Evolutionary conservation across 2,329 filamentous ascomycete genomes (phyloP).

Genomic region (Lachnellula hyalina): DNA sequence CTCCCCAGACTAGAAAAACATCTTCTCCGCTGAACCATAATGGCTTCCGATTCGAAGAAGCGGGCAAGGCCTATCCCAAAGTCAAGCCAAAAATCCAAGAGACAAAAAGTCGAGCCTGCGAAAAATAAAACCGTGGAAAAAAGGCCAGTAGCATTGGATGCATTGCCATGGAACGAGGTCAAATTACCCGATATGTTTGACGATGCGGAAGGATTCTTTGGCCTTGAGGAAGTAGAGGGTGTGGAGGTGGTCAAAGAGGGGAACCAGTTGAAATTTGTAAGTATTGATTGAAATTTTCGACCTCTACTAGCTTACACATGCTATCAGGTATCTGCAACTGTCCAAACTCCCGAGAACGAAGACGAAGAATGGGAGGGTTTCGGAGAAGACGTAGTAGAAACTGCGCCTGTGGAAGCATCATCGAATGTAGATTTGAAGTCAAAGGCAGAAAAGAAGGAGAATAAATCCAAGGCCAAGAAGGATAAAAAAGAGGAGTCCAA

Average conservation of each 20-base stretch:
- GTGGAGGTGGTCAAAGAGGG: slow-evolving; percentile 75
- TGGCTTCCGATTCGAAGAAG: slow-evolving; percentile 29
- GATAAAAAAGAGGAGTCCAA: slow-evolving; percentile 20
- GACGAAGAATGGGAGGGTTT: slow-evolving; percentile 61
- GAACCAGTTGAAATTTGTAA: slow-evolving; percentile 51
- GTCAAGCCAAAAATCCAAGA: slow-evolving; percentile 24
- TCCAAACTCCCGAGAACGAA: slow-evolving; percentile 33
- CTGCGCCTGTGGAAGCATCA: slow-evolving; percentile 23
- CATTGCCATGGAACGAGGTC: slow-evolving; percentile 52
- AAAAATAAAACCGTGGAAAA: slow-evolving; percentile 25
- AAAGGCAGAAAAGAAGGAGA: slow-evolving; percentile 28
- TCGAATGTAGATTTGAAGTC: slow-evolving; percentile 21
- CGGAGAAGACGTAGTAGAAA: slow-evolving; percentile 39
- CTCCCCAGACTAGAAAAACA: background rate
- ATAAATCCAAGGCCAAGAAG: slow-evolving; percentile 17
- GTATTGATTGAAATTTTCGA: slow-evolving; percentile 14
- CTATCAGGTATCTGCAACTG: slow-evolving; percentile 23
- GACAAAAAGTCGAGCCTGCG: slow-evolving; percentile 28
- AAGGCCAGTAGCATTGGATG: slow-evolving; percentile 40
- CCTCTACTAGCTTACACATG: slow-evolving; percentile 9
- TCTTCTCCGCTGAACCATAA: slow-evolving; percentile 7
- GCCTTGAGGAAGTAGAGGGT: slow-evolving; percentile 84
- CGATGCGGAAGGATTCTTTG: slow-evolving; percentile 91
- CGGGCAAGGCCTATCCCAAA: slow-evolving; percentile 21
- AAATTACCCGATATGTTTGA: slow-evolving; percentile 73